Evolutionary conservation across 108 stramenopile species (phyloP), one percentile per base, ranked within the genome.

Genomic region (Cylindrotheca fusiformis): DNA sequence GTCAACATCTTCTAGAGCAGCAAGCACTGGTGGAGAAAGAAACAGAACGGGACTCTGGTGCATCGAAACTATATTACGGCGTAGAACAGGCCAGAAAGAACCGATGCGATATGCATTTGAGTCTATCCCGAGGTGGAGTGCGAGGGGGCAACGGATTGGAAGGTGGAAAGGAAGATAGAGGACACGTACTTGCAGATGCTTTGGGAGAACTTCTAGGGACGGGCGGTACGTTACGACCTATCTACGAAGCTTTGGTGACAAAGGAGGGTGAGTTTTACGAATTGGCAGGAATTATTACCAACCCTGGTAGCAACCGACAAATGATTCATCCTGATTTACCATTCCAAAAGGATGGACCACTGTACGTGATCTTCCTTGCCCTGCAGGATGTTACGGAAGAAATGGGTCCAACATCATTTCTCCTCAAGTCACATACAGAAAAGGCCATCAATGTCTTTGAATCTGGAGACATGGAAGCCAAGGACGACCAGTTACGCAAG

Each of bases 371-470:
- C 27, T 84, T 84, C 58, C 36, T 77, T 6, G 83, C 83, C 4
- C 31, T 84, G 22, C 83, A 84, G 48, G 83, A 84, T 66, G 69
- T 80, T 25, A 80, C 74, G 20, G 66, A 67, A 32, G 74, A 58
- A 10, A 84, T 84, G 83, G 83, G 83, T 1, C 83, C 83, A 8
- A 84, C 83, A 0, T 63, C 67, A 10, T 84, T 84, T 69, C 33
- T 84, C 10, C 48, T 71, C 14, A 33, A 65, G 29, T 63, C 76
- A 17, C 76, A 84, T 20, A 71, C 73, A 0, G n/a, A 21, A 5
- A 31, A 68, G n/a, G 51, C 48, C 21, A 53, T 54, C 51, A 44
- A 20, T 4, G 48, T 52, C 26, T 79, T 72, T 45, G 56, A 65
- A 55, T 6, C 10, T 14, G 36, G 36, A 10, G 61, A 63, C 45